Base-by-base conservation (phyloP, 169 alveolate species). In the Cryptosporidium baileyi region DNA sequence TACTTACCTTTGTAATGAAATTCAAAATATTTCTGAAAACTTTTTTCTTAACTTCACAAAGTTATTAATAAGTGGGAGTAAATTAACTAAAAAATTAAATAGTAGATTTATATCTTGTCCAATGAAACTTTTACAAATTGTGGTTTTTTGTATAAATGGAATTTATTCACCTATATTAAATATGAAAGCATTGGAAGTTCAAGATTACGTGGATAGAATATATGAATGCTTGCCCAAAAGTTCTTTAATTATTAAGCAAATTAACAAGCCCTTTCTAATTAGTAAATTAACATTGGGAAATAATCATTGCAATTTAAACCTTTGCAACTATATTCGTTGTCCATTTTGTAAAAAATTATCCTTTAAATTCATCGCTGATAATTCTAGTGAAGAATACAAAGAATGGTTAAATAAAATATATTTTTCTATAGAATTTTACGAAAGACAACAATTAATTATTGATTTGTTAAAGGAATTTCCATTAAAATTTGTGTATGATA, bases 211-310 rank as follows among this genome's bases (percentile, higher is more conserved):
- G 9, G 85, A 74, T 28, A 67, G 54, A 34, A 36, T 74, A 24
- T 74, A 74, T 57, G 67, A 74, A 57, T 74, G 67, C 36, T 52
- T 61, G 11, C 85, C 85, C 8, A 74, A 51, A 13, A 74, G 57
- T 5, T 22, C 30, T 11, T 28, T 51, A 38, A 52, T 74, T 11
- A 26, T 74, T 36, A 36, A 74, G 24, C 59, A 74, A 22, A 24
- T 74, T 38, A 74, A 57, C 19, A 57, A 74, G 24, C 67, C 60
- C 19, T 28, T 74, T 24, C 15, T 34, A 3, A 9, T 74, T 54
- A 67, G 57, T 4, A 54, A 54, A 17, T 8, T 54, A 38, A 54
- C 8, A 6, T 54, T 19, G 5, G 45, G 19, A 4, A 9, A 2
- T 7, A 11, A 32, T 8, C 22, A 24, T 36, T 13, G n/a, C 22